These are phyloP conservation scores for Protostelium mycophagum DNA, from an alignment of 78 protist genomes.

Conservation along the genomic window DNA sequence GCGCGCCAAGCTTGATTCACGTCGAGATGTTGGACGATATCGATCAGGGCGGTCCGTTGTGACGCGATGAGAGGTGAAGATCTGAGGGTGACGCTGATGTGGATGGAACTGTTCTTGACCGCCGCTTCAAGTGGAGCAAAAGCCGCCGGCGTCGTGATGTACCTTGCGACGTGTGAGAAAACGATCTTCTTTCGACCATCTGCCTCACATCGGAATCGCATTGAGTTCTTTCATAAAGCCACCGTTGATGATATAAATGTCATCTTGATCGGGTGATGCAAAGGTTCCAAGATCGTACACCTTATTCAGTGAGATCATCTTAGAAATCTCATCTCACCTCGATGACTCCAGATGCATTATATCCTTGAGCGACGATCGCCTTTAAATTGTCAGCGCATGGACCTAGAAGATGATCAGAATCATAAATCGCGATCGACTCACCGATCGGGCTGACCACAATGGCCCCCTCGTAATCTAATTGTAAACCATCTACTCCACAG, in stretches of 20 bases:
- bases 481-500: background rate
- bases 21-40: background rate
- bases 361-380: background rate
- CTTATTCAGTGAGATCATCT: background rate
- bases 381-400: background rate
- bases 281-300: background rate
- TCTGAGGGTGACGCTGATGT: background rate
- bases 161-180: background rate
- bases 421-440: background rate
- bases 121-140: background rate
- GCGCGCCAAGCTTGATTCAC: background rate
- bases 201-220: background rate
- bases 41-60: background rate
- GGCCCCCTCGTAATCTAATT: background rate
- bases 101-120: background rate
- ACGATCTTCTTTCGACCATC: background rate
- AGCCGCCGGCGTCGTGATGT: background rate
- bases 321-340: background rate
- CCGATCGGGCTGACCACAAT: background rate
- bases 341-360: background rate
- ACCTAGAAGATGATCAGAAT: background rate
- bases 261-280: background rate
- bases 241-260: background rate
- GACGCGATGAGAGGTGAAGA: background rate
- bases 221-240: background rate